A percentile compares a stretch with the other conserved stretches of the same genome.
Evolutionary conservation across 1,284 basidiomycete genomes (phyloP).

Genomic region (Papiliotrema laurentii): DNA sequence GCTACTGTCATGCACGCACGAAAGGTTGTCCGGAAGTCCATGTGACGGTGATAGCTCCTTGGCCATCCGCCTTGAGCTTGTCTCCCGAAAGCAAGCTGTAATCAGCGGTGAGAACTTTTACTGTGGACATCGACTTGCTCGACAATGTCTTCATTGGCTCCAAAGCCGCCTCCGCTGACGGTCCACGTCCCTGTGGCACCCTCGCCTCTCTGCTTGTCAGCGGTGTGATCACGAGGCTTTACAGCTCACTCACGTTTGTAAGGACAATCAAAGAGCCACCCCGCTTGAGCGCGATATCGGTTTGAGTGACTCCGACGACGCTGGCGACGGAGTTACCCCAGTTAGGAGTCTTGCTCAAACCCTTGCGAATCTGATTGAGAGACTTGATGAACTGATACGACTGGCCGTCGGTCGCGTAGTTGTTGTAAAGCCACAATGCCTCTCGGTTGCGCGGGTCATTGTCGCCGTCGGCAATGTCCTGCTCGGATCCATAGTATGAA

Average conservation of each 20-base stretch:
- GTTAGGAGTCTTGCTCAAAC: slow-evolving; percentile 51
- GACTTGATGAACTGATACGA: slow-evolving; percentile 59
- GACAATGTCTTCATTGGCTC: slow-evolving; percentile 17
- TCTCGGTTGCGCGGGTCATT: slow-evolving; percentile 61
- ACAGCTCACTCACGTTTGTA: slow-evolving; percentile 57
- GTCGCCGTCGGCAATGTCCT: slow-evolving; percentile 49
- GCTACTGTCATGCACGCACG: no score
- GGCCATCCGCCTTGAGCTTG: slow-evolving; percentile 14
- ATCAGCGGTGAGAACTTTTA: neutral
- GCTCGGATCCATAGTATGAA: slow-evolving; percentile 65
- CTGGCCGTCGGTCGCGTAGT: slow-evolving; percentile 47
- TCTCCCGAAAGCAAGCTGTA: slow-evolving; percentile 29
- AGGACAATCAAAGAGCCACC: slow-evolving; percentile 62
- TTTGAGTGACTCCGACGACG: slow-evolving; percentile 55
- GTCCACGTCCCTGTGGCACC: slow-evolving; percentile 14
- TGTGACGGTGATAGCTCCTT: slow-evolving; percentile 22
- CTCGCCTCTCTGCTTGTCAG: slow-evolving; percentile 20
- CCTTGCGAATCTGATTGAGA: slow-evolving; percentile 68
- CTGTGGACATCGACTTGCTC: slow-evolving; percentile 24
- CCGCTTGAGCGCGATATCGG: slow-evolving; percentile 64
- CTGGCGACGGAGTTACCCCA: slow-evolving; percentile 52
- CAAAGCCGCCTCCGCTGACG: slow-evolving; percentile 15
- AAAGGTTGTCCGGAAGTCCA: slow-evolving; percentile 30
- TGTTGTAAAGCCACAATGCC: slow-evolving; percentile 68
- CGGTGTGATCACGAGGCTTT: neutral